Percentiles rank a stretch among this genome's conserved stretches.
These are phyloP conservation scores for Straminergon stramineum DNA, from an alignment of 225 moss, liverwort and hornwort genomes.

Conservation along the genomic window DNA sequence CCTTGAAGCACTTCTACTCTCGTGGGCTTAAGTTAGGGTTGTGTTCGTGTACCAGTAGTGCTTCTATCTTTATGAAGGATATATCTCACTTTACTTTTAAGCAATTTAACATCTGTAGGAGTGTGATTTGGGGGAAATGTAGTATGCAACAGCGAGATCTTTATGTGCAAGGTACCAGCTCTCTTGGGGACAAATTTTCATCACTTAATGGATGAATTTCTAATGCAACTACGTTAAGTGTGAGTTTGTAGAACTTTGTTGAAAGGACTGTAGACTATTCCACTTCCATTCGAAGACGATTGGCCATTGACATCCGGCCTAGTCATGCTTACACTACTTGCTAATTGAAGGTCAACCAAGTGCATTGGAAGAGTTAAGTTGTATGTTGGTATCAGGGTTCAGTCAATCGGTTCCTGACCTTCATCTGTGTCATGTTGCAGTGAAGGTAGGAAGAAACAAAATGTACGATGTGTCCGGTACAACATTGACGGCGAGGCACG, in stretches of 20 bases:
- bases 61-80: background rate
- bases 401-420: background rate
- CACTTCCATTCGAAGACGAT: background rate
- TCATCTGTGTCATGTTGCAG: slow-evolving; percentile 21
- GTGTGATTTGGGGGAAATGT: background rate
- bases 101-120: background rate
- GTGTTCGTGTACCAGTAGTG: background rate
- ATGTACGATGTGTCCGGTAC: slow-evolving; percentile 77
- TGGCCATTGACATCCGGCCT: background rate
- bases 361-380: background rate
- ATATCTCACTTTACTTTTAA: background rate
- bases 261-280: background rate
- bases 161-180: background rate
- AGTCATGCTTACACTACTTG: background rate
- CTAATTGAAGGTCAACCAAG: background rate
- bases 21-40: background rate
- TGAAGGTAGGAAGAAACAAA: slow-evolving; percentile 80
- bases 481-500: slow-evolving; percentile 81
- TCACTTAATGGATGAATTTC: background rate
- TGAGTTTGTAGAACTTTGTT: background rate
- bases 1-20: background rate
- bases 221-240: background rate
- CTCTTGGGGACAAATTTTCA: background rate
- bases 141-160: background rate
- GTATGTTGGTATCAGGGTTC: background rate